Evolutionary conservation across 306 rosid genomes (phyloP).

Genomic region (Citrullus mucosospermus): DNA sequence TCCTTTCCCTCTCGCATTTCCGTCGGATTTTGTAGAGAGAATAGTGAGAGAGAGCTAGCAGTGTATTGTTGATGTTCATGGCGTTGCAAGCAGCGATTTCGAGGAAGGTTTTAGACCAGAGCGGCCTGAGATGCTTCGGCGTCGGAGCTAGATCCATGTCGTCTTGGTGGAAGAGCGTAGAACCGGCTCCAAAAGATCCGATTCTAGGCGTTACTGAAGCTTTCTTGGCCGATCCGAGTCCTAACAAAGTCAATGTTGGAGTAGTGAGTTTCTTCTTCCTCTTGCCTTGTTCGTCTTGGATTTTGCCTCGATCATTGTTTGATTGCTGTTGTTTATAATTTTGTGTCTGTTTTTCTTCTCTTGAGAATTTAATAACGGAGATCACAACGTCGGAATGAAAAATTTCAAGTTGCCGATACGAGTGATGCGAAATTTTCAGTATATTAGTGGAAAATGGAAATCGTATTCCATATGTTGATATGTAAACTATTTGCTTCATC

Average conservation of each 20-base stretch:
- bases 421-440: background rate
- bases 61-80: constrained; percentile 18
- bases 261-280: constrained; percentile 46
- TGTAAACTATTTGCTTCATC: background rate
- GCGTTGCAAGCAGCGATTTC: constrained; percentile 29
- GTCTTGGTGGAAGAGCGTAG: constrained; percentile 65
- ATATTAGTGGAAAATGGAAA: background rate
- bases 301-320: background rate
- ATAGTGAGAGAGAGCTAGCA: background rate
- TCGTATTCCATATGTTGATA: background rate
- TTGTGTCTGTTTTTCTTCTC: background rate
- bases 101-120: constrained; percentile 14
- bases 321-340: background rate
- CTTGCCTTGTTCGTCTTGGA: background rate
- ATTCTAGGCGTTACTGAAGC: constrained; percentile 99
- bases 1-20: background rate
- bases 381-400: background rate
- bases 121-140: constrained; percentile 18
- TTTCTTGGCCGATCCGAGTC: constrained; percentile 79
- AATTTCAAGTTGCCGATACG: background rate
- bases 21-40: background rate
- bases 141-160: constrained; percentile 53
- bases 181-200: constrained; percentile 90
- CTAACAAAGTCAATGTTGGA: constrained; percentile 84
- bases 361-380: background rate